A percentile compares a stretch with the other conserved stretches of the same genome.
These are phyloP conservation scores for Seiridium unicorne DNA, from an alignment of 2,329 filamentous ascomycete genomes.

Conservation along the genomic window DNA sequence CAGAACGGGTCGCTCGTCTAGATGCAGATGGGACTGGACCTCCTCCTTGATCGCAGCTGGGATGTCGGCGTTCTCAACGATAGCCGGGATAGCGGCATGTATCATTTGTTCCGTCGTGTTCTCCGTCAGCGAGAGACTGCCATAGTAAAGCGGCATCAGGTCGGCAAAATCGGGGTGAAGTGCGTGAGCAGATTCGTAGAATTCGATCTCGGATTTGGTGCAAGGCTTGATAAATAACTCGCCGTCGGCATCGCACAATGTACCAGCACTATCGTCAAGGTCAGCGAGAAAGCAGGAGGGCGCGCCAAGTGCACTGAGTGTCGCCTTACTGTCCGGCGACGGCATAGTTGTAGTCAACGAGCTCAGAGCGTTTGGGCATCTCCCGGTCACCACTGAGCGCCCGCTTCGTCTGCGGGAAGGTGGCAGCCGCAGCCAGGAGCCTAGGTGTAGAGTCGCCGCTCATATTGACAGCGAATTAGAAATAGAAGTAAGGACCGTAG, in stretches of 20 bases:
- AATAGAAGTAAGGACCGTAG: neutral
- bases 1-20: slow-evolving; percentile 13
- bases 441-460: slow-evolving; percentile 2
- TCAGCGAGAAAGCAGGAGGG: slow-evolving; percentile 10
- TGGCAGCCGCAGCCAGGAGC: slow-evolving; percentile 10
- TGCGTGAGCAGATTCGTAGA: slow-evolving; percentile 73
- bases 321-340: slow-evolving; percentile 79
- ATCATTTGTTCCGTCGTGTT: slow-evolving; percentile 45
- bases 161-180: slow-evolving; percentile 71
- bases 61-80: slow-evolving; percentile 34
- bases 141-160: slow-evolving; percentile 83
- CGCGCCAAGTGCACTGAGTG: slow-evolving; percentile 3
- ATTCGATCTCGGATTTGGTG: slow-evolving; percentile 78
- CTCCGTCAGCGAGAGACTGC: slow-evolving; percentile 69
- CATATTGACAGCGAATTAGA: slow-evolving; percentile 2
- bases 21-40: slow-evolving; percentile 35
- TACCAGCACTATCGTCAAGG: slow-evolving; percentile 68
- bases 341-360: slow-evolving; percentile 70
- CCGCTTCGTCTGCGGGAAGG: slow-evolving; percentile 16
- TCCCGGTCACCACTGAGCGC: slow-evolving; percentile 24
- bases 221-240: slow-evolving; percentile 93
- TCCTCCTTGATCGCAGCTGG: slow-evolving; percentile 40
- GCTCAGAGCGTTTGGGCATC: slow-evolving; percentile 57
- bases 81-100: slow-evolving; percentile 46
- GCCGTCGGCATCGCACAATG: slow-evolving; percentile 79